Base-by-base conservation (phyloP, 331 rosid genomes). In the Quercus lobata region DNA sequence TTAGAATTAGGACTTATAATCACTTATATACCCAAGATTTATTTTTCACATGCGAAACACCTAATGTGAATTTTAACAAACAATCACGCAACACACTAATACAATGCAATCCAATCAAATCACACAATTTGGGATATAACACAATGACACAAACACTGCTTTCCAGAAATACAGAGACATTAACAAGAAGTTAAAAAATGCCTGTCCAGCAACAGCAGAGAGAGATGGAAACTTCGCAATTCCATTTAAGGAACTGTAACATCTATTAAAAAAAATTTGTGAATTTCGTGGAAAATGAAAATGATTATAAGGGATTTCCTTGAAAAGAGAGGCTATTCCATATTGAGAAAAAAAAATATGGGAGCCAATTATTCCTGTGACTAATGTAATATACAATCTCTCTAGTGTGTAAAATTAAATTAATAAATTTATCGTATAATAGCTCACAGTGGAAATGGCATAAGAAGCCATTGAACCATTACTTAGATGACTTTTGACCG, bases 401-500 rank as follows among this genome's bases (percentile, higher is more conserved):
- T 73, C 78, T 73, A 80, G 80, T 11, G 54, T 49, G 54, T 68
- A 76, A 75, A 84, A 88, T 76, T 87, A 83, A 88, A 90, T 75
- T 80, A 84, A 84, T 74, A 74, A 70, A 80, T 19, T 55, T 29
- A 53, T 7, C 37, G 25, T n/a, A 29, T 53, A 17, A 22, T 3
- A 72, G 29, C 55, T 35, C 53, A 37, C 34, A 27, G n/a, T n/a
- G 74, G 55, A 10, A 66, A 69, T n/a, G 72, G 73, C 86, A 78
- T 55, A 76, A 84, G 21, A 49, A 76, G 61, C 73, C 63, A 27
- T 69, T 76, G 46, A 41, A 74, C 71, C 74, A 83, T 86, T 83
- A 91, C 81, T 92, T 94, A 57, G 94, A 78, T 71, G 91, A 89
- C 79, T 85, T 94, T 55, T 88, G 89, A 85, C 87, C 97, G 18